These are phyloP conservation scores for Penicillium canariense DNA, from an alignment of 495 filamentous ascomycete species.

Conservation along the genomic window DNA sequence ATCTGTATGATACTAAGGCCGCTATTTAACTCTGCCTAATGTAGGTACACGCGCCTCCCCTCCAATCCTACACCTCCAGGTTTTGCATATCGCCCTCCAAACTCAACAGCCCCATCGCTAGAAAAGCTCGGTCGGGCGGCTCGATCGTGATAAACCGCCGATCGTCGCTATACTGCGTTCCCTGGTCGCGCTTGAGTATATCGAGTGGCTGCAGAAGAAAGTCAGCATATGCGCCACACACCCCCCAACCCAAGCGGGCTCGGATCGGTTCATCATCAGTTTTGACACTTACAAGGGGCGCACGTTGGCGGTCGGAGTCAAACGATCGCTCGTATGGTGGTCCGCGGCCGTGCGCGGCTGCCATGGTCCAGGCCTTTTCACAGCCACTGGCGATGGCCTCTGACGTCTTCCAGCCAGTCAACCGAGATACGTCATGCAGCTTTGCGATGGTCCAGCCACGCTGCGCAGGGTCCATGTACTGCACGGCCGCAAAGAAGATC, in stretches of 20 bases:
- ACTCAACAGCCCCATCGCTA: conserved; percentile 60
- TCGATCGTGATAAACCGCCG: conserved; percentile 50
- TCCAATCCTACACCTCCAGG: conserved; percentile 32
- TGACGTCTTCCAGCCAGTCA: conserved; percentile 86
- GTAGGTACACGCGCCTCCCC: conserved; percentile 9
- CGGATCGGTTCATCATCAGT: background rate
- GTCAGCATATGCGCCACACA: conserved; percentile 9
- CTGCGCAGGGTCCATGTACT: conserved; percentile 71
- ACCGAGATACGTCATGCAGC: conserved; percentile 68
- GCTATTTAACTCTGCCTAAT: conserved; percentile 9
- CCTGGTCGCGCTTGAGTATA: conserved; percentile 16
- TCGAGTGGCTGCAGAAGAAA: conserved; percentile 13
- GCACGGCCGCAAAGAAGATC: conserved; percentile 81
- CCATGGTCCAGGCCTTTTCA: conserved; percentile 76
- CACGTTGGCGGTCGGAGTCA: conserved; percentile 21
- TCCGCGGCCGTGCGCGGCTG: conserved; percentile 67
- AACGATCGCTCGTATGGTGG: conserved; percentile 63
- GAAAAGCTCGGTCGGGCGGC: conserved; percentile 42
- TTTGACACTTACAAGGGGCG: conserved; percentile 15
- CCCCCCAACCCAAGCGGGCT: too few species aligned
- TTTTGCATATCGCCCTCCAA: conserved; percentile 55
- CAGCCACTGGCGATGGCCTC: conserved; percentile 77
- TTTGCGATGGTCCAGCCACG: conserved; percentile 72
- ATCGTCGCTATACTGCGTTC: conserved; percentile 40
- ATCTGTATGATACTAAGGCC: too few species aligned